Evolutionary conservation across 2,329 filamentous ascomycete species (phyloP).

Genomic region (Ceratocystis colombiana): DNA sequence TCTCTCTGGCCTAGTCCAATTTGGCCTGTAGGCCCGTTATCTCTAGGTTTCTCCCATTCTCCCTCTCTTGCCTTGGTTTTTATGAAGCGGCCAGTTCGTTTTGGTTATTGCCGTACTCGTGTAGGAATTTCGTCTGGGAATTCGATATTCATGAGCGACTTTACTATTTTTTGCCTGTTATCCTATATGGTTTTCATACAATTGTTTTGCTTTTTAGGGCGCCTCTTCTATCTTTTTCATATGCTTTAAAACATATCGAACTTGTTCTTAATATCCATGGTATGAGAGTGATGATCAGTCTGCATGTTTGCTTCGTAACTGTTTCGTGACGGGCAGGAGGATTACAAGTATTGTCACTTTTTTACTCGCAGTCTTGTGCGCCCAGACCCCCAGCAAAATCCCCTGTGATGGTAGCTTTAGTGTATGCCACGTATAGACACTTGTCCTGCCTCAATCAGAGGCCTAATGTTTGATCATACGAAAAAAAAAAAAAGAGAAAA

Average conservation of each 20-base stretch:
- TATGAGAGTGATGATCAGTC: background rate
- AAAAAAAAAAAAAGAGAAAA: background rate
- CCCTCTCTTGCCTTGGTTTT: background rate
- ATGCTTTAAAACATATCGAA: background rate
- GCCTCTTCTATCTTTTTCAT: background rate
- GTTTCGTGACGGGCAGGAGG: no score
- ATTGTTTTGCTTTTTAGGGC: background rate
- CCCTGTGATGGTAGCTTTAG: no score
- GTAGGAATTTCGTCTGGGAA: background rate
- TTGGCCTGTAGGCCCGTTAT: background rate
- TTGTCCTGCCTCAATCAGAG: no score
- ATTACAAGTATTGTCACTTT: no score
- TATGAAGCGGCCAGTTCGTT: background rate
- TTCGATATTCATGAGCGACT: background rate
- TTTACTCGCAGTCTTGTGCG: no score
- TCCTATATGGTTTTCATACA: background rate
- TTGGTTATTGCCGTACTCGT: background rate
- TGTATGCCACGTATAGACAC: no score
- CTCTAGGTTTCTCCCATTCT: background rate
- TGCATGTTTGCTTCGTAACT: no score
- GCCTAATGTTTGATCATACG: background rate
- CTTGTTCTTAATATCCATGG: background rate
- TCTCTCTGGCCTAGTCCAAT: background rate
- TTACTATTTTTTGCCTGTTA: background rate
- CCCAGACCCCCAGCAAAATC: no score